These are phyloP conservation scores for Ceratocystis cubensis DNA, from an alignment of 2,329 filamentous ascomycete genomes.

Conservation along the genomic window DNA sequence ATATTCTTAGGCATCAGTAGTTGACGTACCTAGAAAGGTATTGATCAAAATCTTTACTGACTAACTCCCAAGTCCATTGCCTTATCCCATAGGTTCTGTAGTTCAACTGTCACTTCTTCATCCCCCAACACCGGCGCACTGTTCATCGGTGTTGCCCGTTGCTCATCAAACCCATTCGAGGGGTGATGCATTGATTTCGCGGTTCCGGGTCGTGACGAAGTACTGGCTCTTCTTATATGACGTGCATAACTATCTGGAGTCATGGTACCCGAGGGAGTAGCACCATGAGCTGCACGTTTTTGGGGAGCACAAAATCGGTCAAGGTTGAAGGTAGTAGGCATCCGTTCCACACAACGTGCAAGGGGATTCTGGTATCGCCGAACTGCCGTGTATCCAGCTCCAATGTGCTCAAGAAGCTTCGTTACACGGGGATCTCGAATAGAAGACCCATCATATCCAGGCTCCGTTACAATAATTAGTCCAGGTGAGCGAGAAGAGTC, in stretches of 20 bases:
- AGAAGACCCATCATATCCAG: slow-evolving; percentile 39
- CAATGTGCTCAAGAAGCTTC: slow-evolving; percentile 55
- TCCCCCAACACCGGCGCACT: slow-evolving; percentile 31
- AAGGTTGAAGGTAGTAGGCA: slow-evolving; percentile 24
- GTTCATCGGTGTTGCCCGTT: neutral
- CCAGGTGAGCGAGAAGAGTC: slow-evolving; percentile 34
- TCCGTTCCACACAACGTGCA: slow-evolving; percentile 43
- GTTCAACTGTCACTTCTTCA: slow-evolving; percentile 38
- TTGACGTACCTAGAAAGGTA: neutral
- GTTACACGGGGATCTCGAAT: slow-evolving; percentile 50
- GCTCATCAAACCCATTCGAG: slow-evolving; percentile 19
- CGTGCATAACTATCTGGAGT: slow-evolving; percentile 4
- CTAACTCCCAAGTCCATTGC: slow-evolving; percentile 45
- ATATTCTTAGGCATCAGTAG: neutral
- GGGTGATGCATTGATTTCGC: slow-evolving; percentile 27
- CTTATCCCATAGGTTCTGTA: slow-evolving; percentile 52
- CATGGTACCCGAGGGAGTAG: neutral
- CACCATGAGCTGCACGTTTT: neutral
- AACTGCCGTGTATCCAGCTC: slow-evolving; percentile 62
- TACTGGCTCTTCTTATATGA: slow-evolving; percentile 12
- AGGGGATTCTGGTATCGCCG: slow-evolving; percentile 60
- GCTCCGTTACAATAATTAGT: slow-evolving; percentile 37
- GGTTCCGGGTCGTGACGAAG: slow-evolving; percentile 31
- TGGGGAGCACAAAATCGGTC: neutral
- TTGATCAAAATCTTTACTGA: slow-evolving; percentile 28